Evolutionary conservation across 768 basidiomycete species (phyloP).

Genomic region (Mycena filopes): DNA sequence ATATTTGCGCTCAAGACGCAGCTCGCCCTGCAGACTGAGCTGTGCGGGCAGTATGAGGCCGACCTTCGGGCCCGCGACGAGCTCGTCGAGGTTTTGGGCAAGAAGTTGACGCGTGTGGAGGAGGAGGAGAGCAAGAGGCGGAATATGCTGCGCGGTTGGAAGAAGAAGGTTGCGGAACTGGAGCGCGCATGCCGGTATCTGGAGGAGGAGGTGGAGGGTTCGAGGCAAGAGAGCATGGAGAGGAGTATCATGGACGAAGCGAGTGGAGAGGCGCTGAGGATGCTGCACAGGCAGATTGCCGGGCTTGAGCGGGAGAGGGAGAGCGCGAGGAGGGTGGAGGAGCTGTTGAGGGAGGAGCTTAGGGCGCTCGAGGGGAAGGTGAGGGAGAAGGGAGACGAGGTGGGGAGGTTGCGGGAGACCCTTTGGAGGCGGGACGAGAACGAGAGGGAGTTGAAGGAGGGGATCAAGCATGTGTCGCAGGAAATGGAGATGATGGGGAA

Average conservation of each 20-base stretch:
- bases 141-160: slow-evolving; percentile 67
- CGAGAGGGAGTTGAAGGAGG: slow-evolving; percentile 63
- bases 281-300: slow-evolving; percentile 83
- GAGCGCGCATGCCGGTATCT: slow-evolving; percentile 72
- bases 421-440: slow-evolving; percentile 61
- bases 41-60: slow-evolving; percentile 80
- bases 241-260: slow-evolving; percentile 87
- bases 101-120: slow-evolving; percentile 65
- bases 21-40: slow-evolving; percentile 76
- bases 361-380: slow-evolving; percentile 60
- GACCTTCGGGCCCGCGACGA: slow-evolving; percentile 82
- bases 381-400: slow-evolving; percentile 55
- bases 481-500: slow-evolving; percentile 70
- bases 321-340: slow-evolving; percentile 57
- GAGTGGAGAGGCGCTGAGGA: slow-evolving; percentile 80
- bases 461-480: slow-evolving; percentile 64
- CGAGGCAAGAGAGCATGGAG: slow-evolving; percentile 83
- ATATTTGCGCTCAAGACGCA: slow-evolving; percentile 82
- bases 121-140: slow-evolving; percentile 73
- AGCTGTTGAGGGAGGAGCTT: slow-evolving; percentile 55
- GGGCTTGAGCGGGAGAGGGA: slow-evolving; percentile 76
- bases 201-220: slow-evolving; percentile 90
- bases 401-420: slow-evolving; percentile 56
- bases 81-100: slow-evolving; percentile 68
- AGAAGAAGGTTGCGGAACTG: slow-evolving; percentile 81